phyloP scores from a whole-genome alignment of 169 alveolate genomes.

The Plasmodium ovale region DNA sequence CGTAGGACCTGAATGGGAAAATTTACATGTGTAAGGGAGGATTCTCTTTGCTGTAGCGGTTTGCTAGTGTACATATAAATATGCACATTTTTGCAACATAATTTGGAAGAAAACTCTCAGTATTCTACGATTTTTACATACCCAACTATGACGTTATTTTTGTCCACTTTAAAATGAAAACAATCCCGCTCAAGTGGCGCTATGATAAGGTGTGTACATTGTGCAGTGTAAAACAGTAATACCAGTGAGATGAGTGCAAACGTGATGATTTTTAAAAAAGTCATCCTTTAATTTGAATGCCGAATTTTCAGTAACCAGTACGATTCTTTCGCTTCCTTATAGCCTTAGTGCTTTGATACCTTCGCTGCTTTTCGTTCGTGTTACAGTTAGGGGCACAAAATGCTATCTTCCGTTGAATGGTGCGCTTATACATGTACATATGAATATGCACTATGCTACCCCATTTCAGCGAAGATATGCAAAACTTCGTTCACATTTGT shows the following conservation, averaged over 20 bases:
- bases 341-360: too few relatives aligned
- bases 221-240: constrained; percentile 5
- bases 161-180: constrained; percentile 34
- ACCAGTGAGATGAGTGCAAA: constrained; percentile 6
- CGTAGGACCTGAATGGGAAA: constrained; percentile 54
- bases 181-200: constrained; percentile 53
- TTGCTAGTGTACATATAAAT: constrained; percentile 10
- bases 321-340: constrained; percentile 1
- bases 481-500: too few relatives aligned
- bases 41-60: too few relatives aligned
- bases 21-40: too few relatives aligned
- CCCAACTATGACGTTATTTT: constrained; percentile 65
- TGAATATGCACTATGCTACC: too few relatives aligned
- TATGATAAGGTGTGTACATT: constrained; percentile 60
- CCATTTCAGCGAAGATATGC: too few relatives aligned
- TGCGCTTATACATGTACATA: too few relatives aligned
- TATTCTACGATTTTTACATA: neutral
- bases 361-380: too few relatives aligned
- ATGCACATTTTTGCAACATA: neutral
- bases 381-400: too few relatives aligned
- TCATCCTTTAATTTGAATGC: constrained; percentile 21
- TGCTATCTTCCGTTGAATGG: too few relatives aligned
- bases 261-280: neutral
- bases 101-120: too few relatives aligned
- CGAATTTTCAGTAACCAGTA: too few relatives aligned